Evolutionary conservation across 2,329 filamentous ascomycete genomes (phyloP), one percentile per base, ranked within the genome.

Genomic region (Diaporthe sp.): DNA sequence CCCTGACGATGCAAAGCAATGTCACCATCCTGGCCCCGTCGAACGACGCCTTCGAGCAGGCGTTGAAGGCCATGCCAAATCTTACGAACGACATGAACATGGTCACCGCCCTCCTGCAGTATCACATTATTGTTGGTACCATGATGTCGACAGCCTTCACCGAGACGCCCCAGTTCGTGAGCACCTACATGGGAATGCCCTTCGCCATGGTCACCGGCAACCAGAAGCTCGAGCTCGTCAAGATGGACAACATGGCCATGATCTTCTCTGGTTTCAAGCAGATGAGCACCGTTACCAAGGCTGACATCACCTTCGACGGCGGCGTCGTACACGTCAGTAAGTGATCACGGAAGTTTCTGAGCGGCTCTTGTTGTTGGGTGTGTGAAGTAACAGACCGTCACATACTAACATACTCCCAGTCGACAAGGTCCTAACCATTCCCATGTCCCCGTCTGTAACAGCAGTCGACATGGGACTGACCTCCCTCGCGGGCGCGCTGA

Each of bases 361-460:
- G 5, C 31, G 42, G 37, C 15, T 31, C 7, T 4, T 22, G 3
- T 28, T 10, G 22, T 22, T n/a, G 10, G 20, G 0, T 28, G 6
- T 28, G 13, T 25, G 22, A 44, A 63, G 17, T 15, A n/a, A 3
- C 12, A 20, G 8, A 49, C 1, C 20, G 5, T 17, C 22, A 55
- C 15, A 12, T 49, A 4, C 65, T 70, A 22, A 55, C n/a, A 55
- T 12, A 20, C 31, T 42, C 15, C 49, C 65, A 70, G 65, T 86
- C 71, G 84, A 86, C 78, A 82, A 80, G 15, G 80, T 85, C 34
- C 80, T 85, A n/a, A 83, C 84, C 9, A 82, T 83, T 13, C 85
- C 85, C 0, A 72, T 78, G 0, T 81, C 81, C 34, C 77, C 85
- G 37, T 82, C 81, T 9, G 76, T 78, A 28, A 85, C 83, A 4